Conservation (phyloP, 495 filamentous ascomycete genomes). For the Xylaria curta region DNA sequence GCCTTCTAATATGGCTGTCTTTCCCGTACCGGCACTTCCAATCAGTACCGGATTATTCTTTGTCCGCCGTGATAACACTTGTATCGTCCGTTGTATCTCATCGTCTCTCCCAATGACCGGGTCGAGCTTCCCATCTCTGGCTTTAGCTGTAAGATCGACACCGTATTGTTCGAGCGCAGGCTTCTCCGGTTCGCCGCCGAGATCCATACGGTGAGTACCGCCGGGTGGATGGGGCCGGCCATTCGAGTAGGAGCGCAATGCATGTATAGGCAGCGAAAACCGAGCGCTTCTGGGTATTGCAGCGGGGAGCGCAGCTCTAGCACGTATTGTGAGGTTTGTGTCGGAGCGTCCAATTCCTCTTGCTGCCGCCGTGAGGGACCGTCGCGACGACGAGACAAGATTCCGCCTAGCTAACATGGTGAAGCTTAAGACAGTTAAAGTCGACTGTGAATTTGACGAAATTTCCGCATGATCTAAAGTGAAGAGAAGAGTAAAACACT, state of each 20-base stretch:
- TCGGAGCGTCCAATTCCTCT: slow-evolving; percentile 36
- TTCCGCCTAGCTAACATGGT: slow-evolving; percentile 50
- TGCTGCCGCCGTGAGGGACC: slow-evolving; percentile 43
- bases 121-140: slow-evolving; percentile 88
- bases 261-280: slow-evolving; percentile 34
- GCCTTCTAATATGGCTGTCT: slow-evolving; percentile 94
- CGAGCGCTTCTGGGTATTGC: slow-evolving; percentile 27
- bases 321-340: slow-evolving; percentile 35
- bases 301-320: slow-evolving; percentile 32
- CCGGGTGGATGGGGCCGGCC: slow-evolving; percentile 86
- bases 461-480: not conserved
- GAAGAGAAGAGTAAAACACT: not conserved
- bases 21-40: slow-evolving; percentile 90
- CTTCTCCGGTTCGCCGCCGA: slow-evolving; percentile 81
- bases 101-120: slow-evolving; percentile 92
- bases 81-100: slow-evolving; percentile 93
- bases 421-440: not conserved
- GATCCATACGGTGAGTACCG: slow-evolving; percentile 90
- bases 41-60: slow-evolving; percentile 98
- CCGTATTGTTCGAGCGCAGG: slow-evolving; percentile 89
- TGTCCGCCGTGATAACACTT: slow-evolving; percentile 88
- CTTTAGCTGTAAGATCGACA: slow-evolving; percentile 85
- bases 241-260: slow-evolving; percentile 70
- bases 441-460: not conserved
- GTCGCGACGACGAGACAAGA: slow-evolving; percentile 43